Evolutionary conservation across 2,329 filamentous ascomycete genomes (phyloP), one percentile per base, ranked within the genome.

Genomic region (Cladosporium austrohemisphaericum): DNA sequence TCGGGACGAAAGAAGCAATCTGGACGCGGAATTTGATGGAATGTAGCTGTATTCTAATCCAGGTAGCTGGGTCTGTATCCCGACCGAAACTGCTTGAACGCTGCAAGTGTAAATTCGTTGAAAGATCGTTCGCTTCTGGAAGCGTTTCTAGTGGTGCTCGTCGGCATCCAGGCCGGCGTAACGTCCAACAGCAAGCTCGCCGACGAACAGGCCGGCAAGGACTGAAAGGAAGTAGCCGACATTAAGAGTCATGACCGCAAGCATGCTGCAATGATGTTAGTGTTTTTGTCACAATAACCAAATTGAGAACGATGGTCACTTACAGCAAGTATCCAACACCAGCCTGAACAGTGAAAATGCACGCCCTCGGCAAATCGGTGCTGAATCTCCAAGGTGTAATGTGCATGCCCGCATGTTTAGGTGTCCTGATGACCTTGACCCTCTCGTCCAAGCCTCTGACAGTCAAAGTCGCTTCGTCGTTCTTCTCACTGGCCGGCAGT

Each of bases 221-320:
- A 91, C 78, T 0, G 86, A 90, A 48, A 89, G 69, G 66, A 92
- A 92, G 65, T 93, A 93, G 10, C 88, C 88, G 13, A 92, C 79
- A 60, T 93, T 93, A 73, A 88, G 81, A 1, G 87, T 91, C 88
- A 93, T 95, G 64, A 94, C 86, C 11, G 86, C 88, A 71, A 95
- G 72, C 90, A 95, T 95, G 52, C 90, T 95, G 59, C 29, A 14
- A 43, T n/a, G 25, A 18, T 14, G 65, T 60, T 38, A 63, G 56
- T 41, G 31, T 25, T 20, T 20, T 16, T 10, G 5, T 20, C 19
- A 16, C 32, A n/a, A n/a, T n/a, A 10, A 44, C 23, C 1, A 10
- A 11, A 1, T 16, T 18, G 3, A 10, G 13, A 32, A 45, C 23
- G 22, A 53, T 9, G 18, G 22, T 20, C 26, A 82, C 88, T 78